Evolutionary conservation across 2,329 filamentous ascomycete genomes (phyloP).

Genomic region (Colletotrichum gigasporum): DNA sequence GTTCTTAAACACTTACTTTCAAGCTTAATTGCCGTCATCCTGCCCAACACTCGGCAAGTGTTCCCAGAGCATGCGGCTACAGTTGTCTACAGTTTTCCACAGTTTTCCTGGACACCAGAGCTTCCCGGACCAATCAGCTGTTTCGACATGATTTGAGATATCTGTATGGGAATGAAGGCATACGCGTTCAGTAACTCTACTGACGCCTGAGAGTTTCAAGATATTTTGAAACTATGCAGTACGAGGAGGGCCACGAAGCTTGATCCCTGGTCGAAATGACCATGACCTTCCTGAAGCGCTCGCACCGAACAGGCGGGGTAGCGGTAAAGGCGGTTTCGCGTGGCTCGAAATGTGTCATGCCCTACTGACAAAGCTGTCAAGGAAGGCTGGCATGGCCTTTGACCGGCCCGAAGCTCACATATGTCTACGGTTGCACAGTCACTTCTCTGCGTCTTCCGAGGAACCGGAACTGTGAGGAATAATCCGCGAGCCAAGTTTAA

Average conservation of each 20-base stretch:
- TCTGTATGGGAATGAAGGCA: not conserved
- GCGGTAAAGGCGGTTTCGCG: not conserved
- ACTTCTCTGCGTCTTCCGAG: not conserved
- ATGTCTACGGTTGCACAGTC: not conserved
- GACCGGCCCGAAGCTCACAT: slow-evolving; percentile 23
- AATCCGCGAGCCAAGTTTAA: not conserved
- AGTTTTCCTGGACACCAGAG: not conserved
- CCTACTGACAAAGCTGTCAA: not conserved
- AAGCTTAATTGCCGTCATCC: too few relatives aligned
- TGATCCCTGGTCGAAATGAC: not conserved
- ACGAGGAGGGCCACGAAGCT: not conserved
- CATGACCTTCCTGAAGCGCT: not conserved
- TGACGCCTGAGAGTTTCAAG: slow-evolving; percentile 9
- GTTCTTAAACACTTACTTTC: too few relatives aligned
- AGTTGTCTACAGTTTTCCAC: too few relatives aligned
- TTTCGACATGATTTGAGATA: slow-evolving; percentile 11
- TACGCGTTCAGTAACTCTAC: slow-evolving; percentile 17
- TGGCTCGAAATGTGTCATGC: not conserved
- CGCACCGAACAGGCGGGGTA: slow-evolving; percentile 26
- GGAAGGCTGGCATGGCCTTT: not conserved
- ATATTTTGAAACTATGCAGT: slow-evolving; percentile 9
- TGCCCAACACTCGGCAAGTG: too few relatives aligned
- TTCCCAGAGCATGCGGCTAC: too few relatives aligned
- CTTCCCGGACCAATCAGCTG: not conserved
- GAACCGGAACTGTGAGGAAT: not conserved